A percentile compares a stretch with the other conserved stretches of the same genome.
Conservation (phyloP, 805 yeast genomes). For the Spathaspora gorwiae region DNA sequence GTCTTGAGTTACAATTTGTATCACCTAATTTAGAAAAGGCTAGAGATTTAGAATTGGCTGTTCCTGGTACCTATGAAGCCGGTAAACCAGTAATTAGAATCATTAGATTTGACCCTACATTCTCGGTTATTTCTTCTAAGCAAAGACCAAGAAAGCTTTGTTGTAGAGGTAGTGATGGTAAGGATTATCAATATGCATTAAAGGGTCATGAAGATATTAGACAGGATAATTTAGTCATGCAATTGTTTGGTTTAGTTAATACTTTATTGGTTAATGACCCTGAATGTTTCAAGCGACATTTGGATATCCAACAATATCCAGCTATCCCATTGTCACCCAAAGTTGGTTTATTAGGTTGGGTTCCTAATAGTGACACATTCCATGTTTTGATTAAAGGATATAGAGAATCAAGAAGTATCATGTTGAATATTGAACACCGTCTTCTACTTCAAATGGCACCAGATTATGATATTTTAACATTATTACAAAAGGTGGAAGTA, state of each 20-base stretch:
- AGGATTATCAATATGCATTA: conserved; percentile 72
- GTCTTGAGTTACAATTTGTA: conserved; percentile 85
- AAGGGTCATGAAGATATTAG: conserved; percentile 98
- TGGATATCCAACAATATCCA: conserved; percentile 86
- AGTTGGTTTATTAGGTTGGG: conserved; percentile 97
- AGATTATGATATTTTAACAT: conserved; percentile 83
- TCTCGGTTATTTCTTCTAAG: conserved; percentile 86
- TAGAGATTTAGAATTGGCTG: conserved; percentile 76
- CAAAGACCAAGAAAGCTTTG: conserved; percentile 89
- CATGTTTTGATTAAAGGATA: conserved; percentile 89
- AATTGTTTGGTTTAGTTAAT: conserved; percentile 90
- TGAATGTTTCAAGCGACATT: conserved; percentile 92
- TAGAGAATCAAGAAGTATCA: conserved; percentile 84
- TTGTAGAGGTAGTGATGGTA: conserved; percentile 86
- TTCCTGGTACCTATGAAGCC: conserved; percentile 89
- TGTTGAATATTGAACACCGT: conserved; percentile 88
- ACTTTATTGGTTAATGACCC: conserved; percentile 85
- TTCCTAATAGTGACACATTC: conserved; percentile 94
- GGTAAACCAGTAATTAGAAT: conserved; percentile 76
- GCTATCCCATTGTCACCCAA: conserved; percentile 96
- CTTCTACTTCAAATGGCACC: conserved; percentile 98
- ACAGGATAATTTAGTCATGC: conserved; percentile 97
- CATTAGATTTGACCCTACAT: conserved; percentile 70
- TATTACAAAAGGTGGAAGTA: conserved; percentile 91
- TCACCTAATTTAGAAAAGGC: conserved; percentile 86